Evolutionary conservation across 192 early-diverging fungal species (phyloP).

Genomic region (Coemansia sp.): DNA sequence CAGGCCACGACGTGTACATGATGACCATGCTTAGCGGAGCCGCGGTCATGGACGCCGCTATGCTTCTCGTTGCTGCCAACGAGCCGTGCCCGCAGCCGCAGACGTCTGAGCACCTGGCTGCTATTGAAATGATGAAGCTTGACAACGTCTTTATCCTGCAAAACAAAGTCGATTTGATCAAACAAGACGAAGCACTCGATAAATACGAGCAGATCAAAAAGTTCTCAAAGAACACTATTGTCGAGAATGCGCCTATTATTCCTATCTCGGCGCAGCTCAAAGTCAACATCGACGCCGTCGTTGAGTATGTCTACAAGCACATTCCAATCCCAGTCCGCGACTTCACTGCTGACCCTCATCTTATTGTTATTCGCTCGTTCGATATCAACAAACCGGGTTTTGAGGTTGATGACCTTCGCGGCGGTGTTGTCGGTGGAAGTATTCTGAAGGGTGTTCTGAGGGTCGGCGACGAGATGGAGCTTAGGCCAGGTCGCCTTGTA

Average conservation of each 20-base stretch:
- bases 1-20: conserved; percentile 99
- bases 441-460: conserved; percentile 88
- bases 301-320: conserved; percentile 95
- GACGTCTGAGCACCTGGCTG: conserved; percentile 97
- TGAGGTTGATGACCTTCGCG: conserved; percentile 87
- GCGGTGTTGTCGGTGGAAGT: conserved; percentile 97
- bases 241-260: conserved; percentile 92
- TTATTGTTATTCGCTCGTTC: conserved; percentile 98
- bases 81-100: conserved; percentile 99
- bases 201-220: conserved; percentile 88
- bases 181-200: conserved; percentile 84
- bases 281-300: conserved; percentile 97
- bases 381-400: conserved; percentile 99
- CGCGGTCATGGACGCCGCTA: conserved; percentile 98
- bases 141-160: conserved; percentile 96
- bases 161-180: conserved; percentile 98
- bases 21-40: conserved; percentile 99
- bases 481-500: conserved; percentile 87
- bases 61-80: conserved; percentile 96
- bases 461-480: conserved; percentile 92
- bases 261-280: conserved; percentile 98
- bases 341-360: conserved; percentile 83
- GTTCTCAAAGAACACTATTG: conserved; percentile 94
- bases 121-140: conserved; percentile 99
- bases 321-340: conserved; percentile 94